Base-by-base conservation (phyloP, 192 early-diverging fungal species). In the Phlyctochytrium bullatum region DNA sequence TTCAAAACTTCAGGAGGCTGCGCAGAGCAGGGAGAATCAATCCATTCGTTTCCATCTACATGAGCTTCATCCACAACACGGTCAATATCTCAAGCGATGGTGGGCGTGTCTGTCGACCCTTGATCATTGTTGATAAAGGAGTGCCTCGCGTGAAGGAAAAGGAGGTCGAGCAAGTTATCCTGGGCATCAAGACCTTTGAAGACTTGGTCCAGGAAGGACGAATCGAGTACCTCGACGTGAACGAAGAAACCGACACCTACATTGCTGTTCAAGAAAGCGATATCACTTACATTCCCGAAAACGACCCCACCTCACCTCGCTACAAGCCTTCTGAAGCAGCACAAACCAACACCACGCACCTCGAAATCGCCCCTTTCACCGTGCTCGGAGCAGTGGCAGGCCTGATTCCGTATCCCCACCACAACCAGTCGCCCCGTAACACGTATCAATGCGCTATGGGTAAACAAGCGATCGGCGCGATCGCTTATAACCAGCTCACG, bases 381-480 rank as follows among this genome's bases (percentile, higher is more conserved):
- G 83, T 98, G 51, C 83, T 98, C 50, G 96, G 96, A 51, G 94
- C 93, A 23, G 95, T 97, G 17, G 96, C 96, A n/a, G 94, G 95
- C 3, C 76, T 98, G 50, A 97, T 98, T 86, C 96, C 96, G 35
- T 98, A 94, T 74, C 95, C 95, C 36, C 93, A 98, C 77, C 96
- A 98, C 80, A 98, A 98, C 78, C 96, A 98, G 80, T 93, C 92
- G 61, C 95, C 96, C 32, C 90, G 96, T 79, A 97, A 97, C 82
- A 97, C 94, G 3, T 98, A 97, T 76, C 96, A 98, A 84, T 97
- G 90, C 64, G 95, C 95, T 75, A 98, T 98, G 97, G 94, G 94
- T 67, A 98, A 98, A 75, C 97, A 98, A 81, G 95, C 97, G 34
- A 98, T 98, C 59, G 96, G 96, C 20, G 91, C 92, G 20, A 96